Evolutionary conservation across 2,329 filamentous ascomycete genomes (phyloP).

Genomic region (Colletotrichum gigasporum): DNA sequence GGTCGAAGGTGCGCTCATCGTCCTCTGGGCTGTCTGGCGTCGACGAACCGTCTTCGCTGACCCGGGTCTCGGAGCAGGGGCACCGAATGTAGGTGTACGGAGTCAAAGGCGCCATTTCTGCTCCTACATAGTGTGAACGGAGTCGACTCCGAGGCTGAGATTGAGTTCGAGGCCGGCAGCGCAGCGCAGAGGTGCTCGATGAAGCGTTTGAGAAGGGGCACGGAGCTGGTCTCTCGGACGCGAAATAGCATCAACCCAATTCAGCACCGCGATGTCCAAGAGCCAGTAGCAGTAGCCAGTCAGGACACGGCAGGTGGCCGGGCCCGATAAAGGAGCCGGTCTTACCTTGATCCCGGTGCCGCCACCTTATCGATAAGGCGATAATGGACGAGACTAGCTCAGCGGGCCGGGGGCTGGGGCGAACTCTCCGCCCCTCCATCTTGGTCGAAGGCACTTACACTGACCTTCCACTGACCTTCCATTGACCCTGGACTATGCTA

Average conservation of each 20-base stretch:
- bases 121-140: constrained; percentile 16
- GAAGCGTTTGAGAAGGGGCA: constrained; percentile 24
- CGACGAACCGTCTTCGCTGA: constrained; percentile 43
- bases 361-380: not conserved
- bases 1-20: constrained; percentile 85
- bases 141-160: not conserved
- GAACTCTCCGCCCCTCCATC: not conserved
- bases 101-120: constrained; percentile 58
- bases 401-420: not conserved
- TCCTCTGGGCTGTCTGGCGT: constrained; percentile 62
- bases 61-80: constrained; percentile 63
- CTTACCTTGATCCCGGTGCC: constrained; percentile 8
- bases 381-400: constrained; percentile 5
- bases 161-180: not conserved
- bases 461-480: not conserved
- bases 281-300: not conserved
- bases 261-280: not conserved
- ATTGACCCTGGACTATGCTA: not conserved
- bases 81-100: constrained; percentile 76
- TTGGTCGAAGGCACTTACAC: constrained; percentile 5
- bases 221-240: constrained; percentile 12
- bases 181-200: not conserved
- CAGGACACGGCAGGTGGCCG: not conserved
- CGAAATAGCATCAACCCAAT: constrained; percentile 5
- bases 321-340: not conserved